Conservation (phyloP, 1,139 yeast genomes). For the Geotrichum aggregatum region DNA sequence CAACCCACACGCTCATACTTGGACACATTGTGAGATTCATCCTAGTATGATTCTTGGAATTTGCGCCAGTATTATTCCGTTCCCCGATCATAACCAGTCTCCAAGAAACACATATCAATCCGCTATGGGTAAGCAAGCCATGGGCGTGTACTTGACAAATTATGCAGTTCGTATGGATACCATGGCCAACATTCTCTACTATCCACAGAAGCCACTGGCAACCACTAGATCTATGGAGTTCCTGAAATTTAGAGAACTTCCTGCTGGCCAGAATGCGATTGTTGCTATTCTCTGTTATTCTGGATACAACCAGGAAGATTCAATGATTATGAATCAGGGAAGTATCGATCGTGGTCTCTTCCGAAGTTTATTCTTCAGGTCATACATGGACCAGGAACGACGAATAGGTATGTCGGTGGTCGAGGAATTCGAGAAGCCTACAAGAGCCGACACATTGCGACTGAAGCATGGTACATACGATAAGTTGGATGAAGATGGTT, state of each 20-base stretch:
- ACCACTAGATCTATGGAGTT: conserved; percentile 99
- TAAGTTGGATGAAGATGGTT: conserved; percentile 95
- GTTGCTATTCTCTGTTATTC: conserved; percentile 98
- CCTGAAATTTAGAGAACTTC: conserved; percentile 92
- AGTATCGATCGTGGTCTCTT: conserved; percentile 95
- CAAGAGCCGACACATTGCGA: conserved; percentile 87
- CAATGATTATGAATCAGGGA: conserved; percentile 98
- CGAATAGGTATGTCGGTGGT: conserved; percentile 97
- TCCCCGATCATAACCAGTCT: conserved; percentile 99
- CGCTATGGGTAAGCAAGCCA: conserved; percentile 99
- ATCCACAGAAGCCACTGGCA: conserved; percentile 98
- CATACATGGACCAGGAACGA: conserved; percentile 98
- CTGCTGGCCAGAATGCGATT: conserved; percentile 98
- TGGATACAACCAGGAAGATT: conserved; percentile 99
- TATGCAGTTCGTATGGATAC: conserved; percentile 98
- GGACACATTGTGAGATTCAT: conserved; percentile 98
- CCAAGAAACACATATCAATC: conserved; percentile 99
- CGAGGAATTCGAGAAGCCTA: conserved; percentile 93
- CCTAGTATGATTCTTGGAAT: conserved; percentile 98
- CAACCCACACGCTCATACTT: conserved; percentile 69
- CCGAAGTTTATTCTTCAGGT: conserved; percentile 90
- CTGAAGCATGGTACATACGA: conserved; percentile 98
- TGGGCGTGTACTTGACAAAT: conserved; percentile 98
- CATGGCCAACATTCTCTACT: conserved; percentile 94
- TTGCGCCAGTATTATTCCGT: conserved; percentile 97